A percentile compares a stretch with the other conserved stretches of the same genome.
Evolutionary conservation across 305 asterid genomes (phyloP).

Genomic region (Fraxinus sp.): DNA sequence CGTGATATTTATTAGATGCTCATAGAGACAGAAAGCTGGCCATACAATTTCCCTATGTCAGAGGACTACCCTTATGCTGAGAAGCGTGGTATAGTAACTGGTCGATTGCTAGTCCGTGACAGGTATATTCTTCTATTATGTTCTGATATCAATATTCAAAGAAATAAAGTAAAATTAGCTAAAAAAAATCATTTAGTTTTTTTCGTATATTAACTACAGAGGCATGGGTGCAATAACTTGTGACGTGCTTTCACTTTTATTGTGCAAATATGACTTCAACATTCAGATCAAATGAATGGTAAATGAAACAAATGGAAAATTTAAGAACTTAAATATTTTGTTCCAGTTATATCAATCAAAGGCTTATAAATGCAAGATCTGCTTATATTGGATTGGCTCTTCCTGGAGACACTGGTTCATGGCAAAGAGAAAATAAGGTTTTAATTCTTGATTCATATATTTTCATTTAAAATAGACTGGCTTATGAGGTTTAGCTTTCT

Average conservation of each 20-base stretch:
- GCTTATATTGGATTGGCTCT: slow-evolving; percentile 58
- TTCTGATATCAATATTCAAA: background rate
- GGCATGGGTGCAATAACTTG: background rate
- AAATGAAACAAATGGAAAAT: background rate
- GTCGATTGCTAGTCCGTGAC: slow-evolving; percentile 52
- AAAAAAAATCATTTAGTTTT: background rate
- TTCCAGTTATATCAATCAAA: slow-evolving; percentile 37
- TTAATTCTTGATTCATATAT: background rate
- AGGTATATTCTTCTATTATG: slow-evolving; percentile 5
- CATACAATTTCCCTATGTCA: slow-evolving; percentile 54
- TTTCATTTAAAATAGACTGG: background rate
- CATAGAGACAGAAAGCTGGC: slow-evolving; percentile 53
- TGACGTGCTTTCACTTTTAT: background rate
- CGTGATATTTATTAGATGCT: slow-evolving; percentile 30
- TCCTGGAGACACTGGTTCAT: slow-evolving; percentile 58
- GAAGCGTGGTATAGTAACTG: slow-evolving; percentile 42
- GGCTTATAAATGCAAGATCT: slow-evolving; percentile 34
- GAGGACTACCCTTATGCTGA: slow-evolving; percentile 34
- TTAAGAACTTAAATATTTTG: background rate
- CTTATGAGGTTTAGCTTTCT: background rate
- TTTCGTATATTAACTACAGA: background rate
- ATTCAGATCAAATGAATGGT: background rate
- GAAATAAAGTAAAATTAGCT: slow-evolving; percentile 43
- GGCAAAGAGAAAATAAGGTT: slow-evolving; percentile 62
- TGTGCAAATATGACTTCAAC: background rate